Base-by-base conservation (phyloP, 768 basidiomycete genomes). In the Leucogyrophana mollusca region DNA sequence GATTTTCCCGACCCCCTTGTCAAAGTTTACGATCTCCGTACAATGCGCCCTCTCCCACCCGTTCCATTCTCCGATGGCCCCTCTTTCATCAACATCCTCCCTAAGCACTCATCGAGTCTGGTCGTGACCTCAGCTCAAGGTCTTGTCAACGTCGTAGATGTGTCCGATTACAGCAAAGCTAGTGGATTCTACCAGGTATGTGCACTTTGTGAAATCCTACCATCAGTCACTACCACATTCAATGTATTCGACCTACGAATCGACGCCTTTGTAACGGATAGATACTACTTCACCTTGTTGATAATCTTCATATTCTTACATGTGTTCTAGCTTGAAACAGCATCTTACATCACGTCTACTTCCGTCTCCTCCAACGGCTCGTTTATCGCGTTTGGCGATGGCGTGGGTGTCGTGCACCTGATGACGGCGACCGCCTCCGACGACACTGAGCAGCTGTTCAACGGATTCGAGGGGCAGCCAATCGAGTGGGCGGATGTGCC, bases 321-420 rank as follows among this genome's bases (percentile, higher is more conserved):
- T 34, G 27, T 45, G 9, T 35, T 43, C 41, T 51, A 90, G 87
- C 71, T 90, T 39, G 85, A 89, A 52, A 57, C 82, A n/a, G 57
- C 82, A 0, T 84, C 90, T 0, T 93, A 83, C 62, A 64, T 97
- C 43, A 90, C 82, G 4, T 84, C 90, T 24, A 74, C 83, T 47
- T 84, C 94, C 2, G 70, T 96, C 22, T 92, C 93, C 2, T 83
- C 90, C 2, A 87, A 87, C 4, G 92, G 89, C 27, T 82, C 87
- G n/a, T 96, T 92, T 58, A 74, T 98, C 59, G 94, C 91, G 1
- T 93, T 94, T 54, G 94, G 93, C 1, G 94, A 96, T 57, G 83
- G 85, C 0, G 85, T 90, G 34, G 94, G 94, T 14, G 71, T 74
- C 4, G 77, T 97, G 3, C 92, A 95, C 67, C 69, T 98, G 14